Base-by-base conservation (phyloP, 768 basidiomycete species). In the Kwoniella dendrophila region DNA sequence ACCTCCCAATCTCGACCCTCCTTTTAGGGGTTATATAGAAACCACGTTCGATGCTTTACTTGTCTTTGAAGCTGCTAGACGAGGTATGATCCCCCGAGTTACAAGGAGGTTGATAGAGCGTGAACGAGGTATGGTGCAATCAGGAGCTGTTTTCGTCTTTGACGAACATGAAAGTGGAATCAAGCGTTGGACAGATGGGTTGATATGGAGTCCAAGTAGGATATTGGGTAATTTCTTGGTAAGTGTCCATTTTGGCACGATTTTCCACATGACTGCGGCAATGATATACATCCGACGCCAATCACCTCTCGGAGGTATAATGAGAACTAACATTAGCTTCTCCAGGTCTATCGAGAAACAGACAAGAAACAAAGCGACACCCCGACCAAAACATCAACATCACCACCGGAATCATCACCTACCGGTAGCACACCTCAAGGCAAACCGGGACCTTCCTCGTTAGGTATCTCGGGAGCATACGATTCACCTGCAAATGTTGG, bases 141-240 rank as follows among this genome's bases (percentile, higher is more conserved):
- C 88, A 5, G 94, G 94, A 59, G 90, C 89, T 6, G 92, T 98
- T 11, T 98, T 97, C 72, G 94, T 96, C 67, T 98, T 96, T 74
- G 92, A 98, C 79, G 94, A 96, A 82, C 89, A 92, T 72, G 92
- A 95, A 81, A 92, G 90, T 73, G 92, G 93, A 27, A 98, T 98
- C 82, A 95, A 94, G 82, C 85, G 94, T 44, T 96, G 93, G 78
- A 98, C 94, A 1, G 94, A 98, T 80, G 92, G 93, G n/a, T 88
- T 90, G 76, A 89, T 89, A 76, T 96, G 94, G 94, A 90, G 88
- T 68, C 94, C 94, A 0, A 89, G 88, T 67, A 83, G 94, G 60
- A 96, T 96, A 66, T 82, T 96, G 61, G 91, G 91, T 71, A 97
- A 97, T 79, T 98, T 96, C 75, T 82, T 98, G 70, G 89, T 91